phyloP scores from a whole-genome alignment of 2,329 filamentous ascomycete genomes.

The Paecilomyces sp. region DNA sequence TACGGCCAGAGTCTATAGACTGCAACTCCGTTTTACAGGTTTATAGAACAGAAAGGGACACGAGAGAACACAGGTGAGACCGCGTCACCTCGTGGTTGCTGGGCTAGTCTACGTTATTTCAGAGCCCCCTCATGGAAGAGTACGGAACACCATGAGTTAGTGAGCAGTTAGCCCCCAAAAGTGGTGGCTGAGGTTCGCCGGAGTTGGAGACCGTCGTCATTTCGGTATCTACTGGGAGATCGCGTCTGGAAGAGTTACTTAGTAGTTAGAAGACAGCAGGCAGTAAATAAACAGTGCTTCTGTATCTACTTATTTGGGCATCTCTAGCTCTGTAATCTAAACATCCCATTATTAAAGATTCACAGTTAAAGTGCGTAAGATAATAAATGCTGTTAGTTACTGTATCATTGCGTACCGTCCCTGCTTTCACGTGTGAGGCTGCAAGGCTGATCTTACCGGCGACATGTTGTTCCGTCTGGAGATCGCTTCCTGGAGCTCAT shows the following conservation, averaged over 20 bases:
- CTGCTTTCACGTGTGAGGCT: neutral
- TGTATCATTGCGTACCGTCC: neutral
- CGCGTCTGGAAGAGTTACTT: neutral
- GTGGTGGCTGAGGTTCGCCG: neutral
- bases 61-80: neutral
- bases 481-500: neutral
- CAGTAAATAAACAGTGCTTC: neutral
- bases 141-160: neutral
- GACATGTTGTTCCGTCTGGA: neutral
- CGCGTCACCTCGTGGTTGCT: neutral
- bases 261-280: neutral
- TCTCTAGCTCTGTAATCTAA: no score
- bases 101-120: neutral
- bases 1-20: neutral
- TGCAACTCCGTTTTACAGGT: neutral
- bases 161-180: neutral
- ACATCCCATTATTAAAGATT: no score
- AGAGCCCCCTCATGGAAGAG: neutral
- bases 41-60: no score
- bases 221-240: neutral
- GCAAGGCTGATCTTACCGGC: neutral
- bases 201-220: neutral
- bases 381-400: no score
- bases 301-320: no score
- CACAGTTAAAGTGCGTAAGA: no score